phyloP scores from a whole-genome alignment of 495 filamentous ascomycete species.

The Aspergillus wentii region DNA sequence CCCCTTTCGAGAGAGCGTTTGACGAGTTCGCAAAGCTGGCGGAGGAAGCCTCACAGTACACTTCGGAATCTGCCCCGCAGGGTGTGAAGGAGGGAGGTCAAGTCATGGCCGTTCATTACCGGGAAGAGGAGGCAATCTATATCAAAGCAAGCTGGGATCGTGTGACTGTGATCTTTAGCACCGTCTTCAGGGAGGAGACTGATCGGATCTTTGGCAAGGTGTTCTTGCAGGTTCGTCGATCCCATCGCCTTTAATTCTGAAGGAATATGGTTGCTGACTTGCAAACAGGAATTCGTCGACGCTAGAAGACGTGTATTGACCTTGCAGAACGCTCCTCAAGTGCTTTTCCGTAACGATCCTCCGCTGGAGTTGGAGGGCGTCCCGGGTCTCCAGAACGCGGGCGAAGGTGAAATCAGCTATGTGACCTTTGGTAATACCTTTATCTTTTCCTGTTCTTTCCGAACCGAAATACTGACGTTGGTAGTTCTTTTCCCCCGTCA shows the following conservation, averaged over 20 bases:
- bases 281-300: conserved; percentile 79
- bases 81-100: conserved; percentile 83
- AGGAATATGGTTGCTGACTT: not conserved
- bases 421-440: conserved; percentile 81
- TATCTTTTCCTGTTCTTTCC: not conserved
- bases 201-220: conserved; percentile 96
- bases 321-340: conserved; percentile 96
- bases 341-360: conserved; percentile 93
- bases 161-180: conserved; percentile 98
- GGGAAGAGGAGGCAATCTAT: conserved; percentile 99
- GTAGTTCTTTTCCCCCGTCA: conserved; percentile 94
- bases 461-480: conserved; percentile 3
- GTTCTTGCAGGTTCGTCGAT: conserved; percentile 63
- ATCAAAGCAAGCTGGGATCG: conserved; percentile 96
- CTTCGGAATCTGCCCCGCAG: conserved; percentile 84
- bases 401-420: conserved; percentile 84
- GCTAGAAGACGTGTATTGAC: conserved; percentile 73
- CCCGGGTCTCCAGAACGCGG: conserved; percentile 66
- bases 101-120: conserved; percentile 94
- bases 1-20: conserved; percentile 94
- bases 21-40: conserved; percentile 81
- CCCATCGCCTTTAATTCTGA: conserved; percentile 6
- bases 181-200: conserved; percentile 94
- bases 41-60: conserved; percentile 85
- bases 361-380: conserved; percentile 86